These are phyloP conservation scores for Asterochloris sp. DNA, from an alignment of 139 green algal genomes.

Conservation along the genomic window DNA sequence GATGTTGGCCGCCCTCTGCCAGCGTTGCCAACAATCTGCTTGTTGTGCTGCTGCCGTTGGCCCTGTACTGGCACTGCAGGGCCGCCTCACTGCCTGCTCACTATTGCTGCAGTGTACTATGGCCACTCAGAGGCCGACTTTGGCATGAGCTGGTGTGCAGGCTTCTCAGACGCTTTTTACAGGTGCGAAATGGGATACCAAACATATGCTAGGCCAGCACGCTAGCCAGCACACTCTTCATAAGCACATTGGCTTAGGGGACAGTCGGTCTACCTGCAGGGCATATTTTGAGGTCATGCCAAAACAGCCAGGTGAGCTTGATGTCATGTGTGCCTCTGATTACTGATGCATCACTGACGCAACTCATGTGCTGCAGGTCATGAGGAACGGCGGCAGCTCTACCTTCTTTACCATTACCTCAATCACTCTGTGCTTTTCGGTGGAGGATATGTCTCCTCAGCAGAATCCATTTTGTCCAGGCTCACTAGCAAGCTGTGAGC, in stretches of 20 bases:
- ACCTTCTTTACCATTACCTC: slow-evolving; percentile 90
- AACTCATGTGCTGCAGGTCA: slow-evolving; percentile 37
- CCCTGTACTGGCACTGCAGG: no score
- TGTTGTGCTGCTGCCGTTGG: no score
- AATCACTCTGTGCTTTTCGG: slow-evolving; percentile 95
- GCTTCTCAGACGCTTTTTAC: slow-evolving; percentile 60
- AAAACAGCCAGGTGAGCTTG: slow-evolving; percentile 29
- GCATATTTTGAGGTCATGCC: slow-evolving; percentile 72
- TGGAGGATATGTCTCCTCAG: slow-evolving; percentile 51
- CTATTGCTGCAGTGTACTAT: slow-evolving; percentile 19
- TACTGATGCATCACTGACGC: background rate
- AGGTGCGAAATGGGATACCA: background rate
- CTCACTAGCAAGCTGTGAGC: slow-evolving; percentile 29
- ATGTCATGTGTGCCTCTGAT: background rate
- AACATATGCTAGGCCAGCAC: no score
- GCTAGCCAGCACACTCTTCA: no score
- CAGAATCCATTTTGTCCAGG: slow-evolving; percentile 40
- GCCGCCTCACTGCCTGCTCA: no score
- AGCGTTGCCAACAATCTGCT: no score
- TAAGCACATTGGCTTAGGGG: no score
- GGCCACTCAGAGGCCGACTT: slow-evolving; percentile 94
- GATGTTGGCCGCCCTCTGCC: no score
- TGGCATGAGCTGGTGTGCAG: slow-evolving; percentile 82
- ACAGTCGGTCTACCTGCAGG: background rate
- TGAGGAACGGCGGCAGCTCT: slow-evolving; percentile 76